Conservation (phyloP, 176 grass and related monocot species). For the barley (Hordeum vulgare) region MorexV3_pseudomolecules_assembly NC_058521.1:396644-397143, state of each 20-base stretch:
- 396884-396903: not conserved
- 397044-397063: conserved; percentile 75
- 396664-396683: conserved; percentile 64
- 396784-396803: not conserved
- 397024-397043: conserved; percentile 88
- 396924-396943: conserved; percentile 77
- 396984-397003: conserved; percentile 50
- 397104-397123: conserved; percentile 89
- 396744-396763: not conserved
- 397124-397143: conserved; percentile 85
- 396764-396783: not conserved
- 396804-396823: not conserved
- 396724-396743: too few species aligned
- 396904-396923: not conserved
- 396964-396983: conserved; percentile 79
- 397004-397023: conserved; percentile 88
- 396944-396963: conserved; percentile 83
- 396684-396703: conserved; percentile 34
- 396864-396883: not conserved
- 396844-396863: not conserved
- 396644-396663: conserved; percentile 59
- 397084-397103: conserved; percentile 68
- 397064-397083: conserved; percentile 82
- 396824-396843: not conserved
- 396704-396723: not conserved